Base-by-base conservation (phyloP, 1,284 basidiomycete species). In the Leccinum ponderosum region DNA sequence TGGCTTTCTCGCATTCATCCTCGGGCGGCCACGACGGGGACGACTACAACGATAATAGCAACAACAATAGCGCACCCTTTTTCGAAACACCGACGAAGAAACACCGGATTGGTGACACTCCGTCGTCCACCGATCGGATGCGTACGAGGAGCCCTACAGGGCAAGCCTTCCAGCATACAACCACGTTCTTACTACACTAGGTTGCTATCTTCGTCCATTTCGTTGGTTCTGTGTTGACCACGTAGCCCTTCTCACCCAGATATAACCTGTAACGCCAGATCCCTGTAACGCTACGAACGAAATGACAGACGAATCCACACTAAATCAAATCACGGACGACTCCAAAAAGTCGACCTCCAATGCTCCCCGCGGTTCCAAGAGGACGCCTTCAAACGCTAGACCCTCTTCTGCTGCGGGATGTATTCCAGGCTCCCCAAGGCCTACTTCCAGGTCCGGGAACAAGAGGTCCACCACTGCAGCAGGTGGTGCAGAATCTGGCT, bases 291-390 rank as follows among this genome's bases (percentile, higher is more conserved):
- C 86, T 82, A 91, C 86, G 87, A 90, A 85, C 86, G 85, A 87
- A 78, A 92, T 93, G 90, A 89, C 87, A 75, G 90, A 92, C 83
- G 87, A 92, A 82, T 78, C 80, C 70, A 81, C 81, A 75, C 82
- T 82, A 75, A 74, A 79, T 66, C 84, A 82, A 72, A 78, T 76
- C 64, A 88, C 81, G 77, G 87, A 90, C 69, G 87, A 89, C 74
- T 7, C 69, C 53, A 90, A 84, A 82, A 89, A 85, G 77, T 75
- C 81, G 60, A 63, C 63, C 50, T 51, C 77, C 68, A 77, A 75
- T 62, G 78, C 77, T 70, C 78, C 79, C 69, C 82, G 84, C 65
- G 80, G 77, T 68, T 76, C 81, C 65, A 88, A 81, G 78, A 83
- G 83, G 74, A 84, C 78, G 64, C 73, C 79, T 55, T 85, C 86